phyloP scores from a whole-genome alignment of 2,329 filamentous ascomycete species.

The Apiospora malaysiana region DNA sequence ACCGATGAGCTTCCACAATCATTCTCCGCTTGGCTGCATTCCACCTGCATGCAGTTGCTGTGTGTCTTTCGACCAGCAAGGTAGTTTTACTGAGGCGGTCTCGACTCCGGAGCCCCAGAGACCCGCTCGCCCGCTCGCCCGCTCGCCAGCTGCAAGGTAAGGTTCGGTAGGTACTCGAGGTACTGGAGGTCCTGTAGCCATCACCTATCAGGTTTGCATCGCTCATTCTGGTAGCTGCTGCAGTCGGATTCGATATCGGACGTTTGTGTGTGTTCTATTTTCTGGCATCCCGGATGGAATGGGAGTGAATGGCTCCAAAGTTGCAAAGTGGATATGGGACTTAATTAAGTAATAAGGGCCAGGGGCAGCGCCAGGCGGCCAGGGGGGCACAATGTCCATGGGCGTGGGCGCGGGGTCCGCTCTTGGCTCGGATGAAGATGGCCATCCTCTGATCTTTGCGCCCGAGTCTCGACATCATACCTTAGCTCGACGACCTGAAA shows the following conservation, averaged over 20 bases:
- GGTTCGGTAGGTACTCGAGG: no score
- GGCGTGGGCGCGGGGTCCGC: conserved; percentile 4
- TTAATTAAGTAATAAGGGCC: not conserved
- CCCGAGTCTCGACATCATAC: conserved; percentile 18
- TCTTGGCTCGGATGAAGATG: not conserved
- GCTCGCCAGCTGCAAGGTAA: not conserved
- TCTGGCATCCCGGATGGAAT: not conserved
- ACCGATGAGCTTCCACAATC: conserved; percentile 2
- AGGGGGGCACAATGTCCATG: not conserved
- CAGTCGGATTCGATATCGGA: not conserved
- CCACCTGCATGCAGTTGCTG: conserved; percentile 9
- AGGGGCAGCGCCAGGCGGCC: not conserved
- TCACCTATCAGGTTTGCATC: not conserved
- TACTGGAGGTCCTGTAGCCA: no score
- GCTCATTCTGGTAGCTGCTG: not conserved
- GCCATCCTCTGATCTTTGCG: conserved; percentile 7
- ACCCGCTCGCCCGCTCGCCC: not conserved
- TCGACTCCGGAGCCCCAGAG: conserved; percentile 15
- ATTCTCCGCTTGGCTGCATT: conserved; percentile 17
- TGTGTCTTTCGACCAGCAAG: not conserved
- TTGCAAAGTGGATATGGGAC: not conserved
- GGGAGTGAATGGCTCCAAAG: not conserved
- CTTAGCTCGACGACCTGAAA: conserved; percentile 12
- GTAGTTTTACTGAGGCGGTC: conserved; percentile 3
- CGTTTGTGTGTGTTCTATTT: not conserved